These are phyloP conservation scores for Niebla homalea DNA, from an alignment of 495 filamentous ascomycete genomes.

Conservation along the genomic window DNA sequence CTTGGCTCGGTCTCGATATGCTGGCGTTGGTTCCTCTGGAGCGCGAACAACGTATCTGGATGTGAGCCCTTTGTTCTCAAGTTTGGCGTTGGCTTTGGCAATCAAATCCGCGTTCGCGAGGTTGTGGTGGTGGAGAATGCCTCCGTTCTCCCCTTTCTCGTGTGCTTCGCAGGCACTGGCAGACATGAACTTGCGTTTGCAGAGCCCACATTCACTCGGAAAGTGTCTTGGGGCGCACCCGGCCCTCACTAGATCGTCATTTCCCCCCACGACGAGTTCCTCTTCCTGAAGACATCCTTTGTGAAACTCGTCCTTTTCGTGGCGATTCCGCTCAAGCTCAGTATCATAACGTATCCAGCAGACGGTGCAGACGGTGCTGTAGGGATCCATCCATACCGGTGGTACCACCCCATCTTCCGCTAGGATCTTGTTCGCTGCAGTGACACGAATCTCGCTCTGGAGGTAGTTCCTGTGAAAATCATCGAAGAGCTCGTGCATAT, in stretches of 20 bases:
- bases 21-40: slow-evolving; percentile 21
- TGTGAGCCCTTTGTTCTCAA: slow-evolving; percentile 35
- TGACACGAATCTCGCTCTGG: background rate
- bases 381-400: background rate
- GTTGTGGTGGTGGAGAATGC: slow-evolving; percentile 59
- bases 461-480: background rate
- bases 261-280: background rate
- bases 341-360: background rate
- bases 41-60: slow-evolving; percentile 8
- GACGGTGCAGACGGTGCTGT: background rate
- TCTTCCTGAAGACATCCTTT: background rate
- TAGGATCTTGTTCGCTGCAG: background rate
- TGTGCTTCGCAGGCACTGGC: slow-evolving; percentile 39
- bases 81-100: slow-evolving; percentile 23
- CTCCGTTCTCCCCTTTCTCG: slow-evolving; percentile 50
- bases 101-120: slow-evolving; percentile 45
- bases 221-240: background rate
- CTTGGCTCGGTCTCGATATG: slow-evolving; percentile 73
- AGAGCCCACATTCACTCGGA: background rate
- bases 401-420: background rate
- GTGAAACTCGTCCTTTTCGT: background rate
- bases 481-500: background rate
- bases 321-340: background rate
- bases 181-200: background rate
- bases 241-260: too few species aligned